phyloP scores from a whole-genome alignment of 2,329 filamentous ascomycete species.

The Phaeosphaeriaceae sp. region DNA sequence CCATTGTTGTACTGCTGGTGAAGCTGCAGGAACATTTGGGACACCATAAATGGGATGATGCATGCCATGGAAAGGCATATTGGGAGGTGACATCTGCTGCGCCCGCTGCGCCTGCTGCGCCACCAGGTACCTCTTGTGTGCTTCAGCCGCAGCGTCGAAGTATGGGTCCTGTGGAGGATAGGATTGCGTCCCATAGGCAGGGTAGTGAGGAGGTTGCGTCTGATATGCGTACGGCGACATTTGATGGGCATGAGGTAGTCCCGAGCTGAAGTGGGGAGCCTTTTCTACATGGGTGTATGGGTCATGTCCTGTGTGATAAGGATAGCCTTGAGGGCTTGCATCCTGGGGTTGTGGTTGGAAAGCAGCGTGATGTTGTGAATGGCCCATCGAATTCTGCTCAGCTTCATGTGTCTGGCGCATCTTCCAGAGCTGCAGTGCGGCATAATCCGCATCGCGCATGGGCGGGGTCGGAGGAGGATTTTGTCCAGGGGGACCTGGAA shows the following conservation, averaged over 20 bases:
- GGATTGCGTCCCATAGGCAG: background rate
- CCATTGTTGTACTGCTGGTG: slow-evolving; percentile 22
- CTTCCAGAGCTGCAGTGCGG: background rate
- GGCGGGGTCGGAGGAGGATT: slow-evolving; percentile 1
- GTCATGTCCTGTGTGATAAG: background rate
- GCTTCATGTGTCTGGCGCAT: background rate
- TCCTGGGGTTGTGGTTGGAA: background rate
- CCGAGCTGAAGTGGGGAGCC: background rate
- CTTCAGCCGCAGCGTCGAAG: background rate
- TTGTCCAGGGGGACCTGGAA: background rate
- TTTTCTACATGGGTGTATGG: background rate
- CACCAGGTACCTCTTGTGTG: background rate
- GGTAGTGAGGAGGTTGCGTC: background rate
- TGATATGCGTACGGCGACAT: background rate
- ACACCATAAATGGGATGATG: background rate
- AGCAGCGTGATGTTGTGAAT: background rate
- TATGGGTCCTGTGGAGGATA: background rate
- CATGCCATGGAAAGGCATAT: background rate
- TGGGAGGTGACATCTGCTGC: background rate
- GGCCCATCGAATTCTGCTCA: background rate
- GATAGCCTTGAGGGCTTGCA: background rate
- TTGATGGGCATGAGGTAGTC: background rate
- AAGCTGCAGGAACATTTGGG: background rate
- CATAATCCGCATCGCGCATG: background rate
- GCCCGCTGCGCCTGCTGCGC: background rate